Evolutionary conservation across 805 yeast genomes (phyloP), one percentile per base, ranked within the genome.

Genomic region (Kodamaea hsintzibuensis): DNA sequence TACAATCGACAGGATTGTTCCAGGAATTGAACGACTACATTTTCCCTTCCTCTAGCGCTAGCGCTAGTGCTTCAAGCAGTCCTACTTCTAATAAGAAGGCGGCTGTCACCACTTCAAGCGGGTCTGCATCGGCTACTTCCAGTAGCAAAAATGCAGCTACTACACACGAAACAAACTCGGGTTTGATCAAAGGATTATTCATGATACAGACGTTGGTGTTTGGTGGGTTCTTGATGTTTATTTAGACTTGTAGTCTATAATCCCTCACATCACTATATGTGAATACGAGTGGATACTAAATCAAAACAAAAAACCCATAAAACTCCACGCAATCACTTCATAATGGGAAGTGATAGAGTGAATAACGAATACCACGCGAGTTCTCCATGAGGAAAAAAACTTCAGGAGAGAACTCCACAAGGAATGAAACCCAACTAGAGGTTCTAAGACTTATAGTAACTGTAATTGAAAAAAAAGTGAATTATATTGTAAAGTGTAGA

Each of bases 1-100:
- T 74, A 37, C 76, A 76, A 55, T 49, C 60, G 30, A 63, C 62
- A 42, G 79, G 79, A 6, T 62, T 72, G 8, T 76, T 76, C 53
- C 67, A 60, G 14, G 69, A 72, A 52, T 70, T 76, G 64, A 76
- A 76, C 60, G 52, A 64, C 45, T 68, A 63, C 44, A 57, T 76
- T 2, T 72, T 71, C 62, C 69, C 70, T 8, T 55, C 64, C 2
- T 38, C 58, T 10, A 42, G 61, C 22, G 49, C 57, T 10, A 22
- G 61, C 17, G 37, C 58, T 3, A 30, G 59, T 8, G 30, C 56
- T 13, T 13, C 51, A 12, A 18, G 56, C 2, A 17, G 60, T 7
- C 45, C 59, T 9, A 17, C 54, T 8, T 6, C 57, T 3, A 51
- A 53, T 13, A 52, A 49, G 37, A 56, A 56, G 50, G 52, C 49